Evolutionary conservation across 345 rosid genomes (phyloP).

Genomic region (Arabidopsis suecica): DNA sequence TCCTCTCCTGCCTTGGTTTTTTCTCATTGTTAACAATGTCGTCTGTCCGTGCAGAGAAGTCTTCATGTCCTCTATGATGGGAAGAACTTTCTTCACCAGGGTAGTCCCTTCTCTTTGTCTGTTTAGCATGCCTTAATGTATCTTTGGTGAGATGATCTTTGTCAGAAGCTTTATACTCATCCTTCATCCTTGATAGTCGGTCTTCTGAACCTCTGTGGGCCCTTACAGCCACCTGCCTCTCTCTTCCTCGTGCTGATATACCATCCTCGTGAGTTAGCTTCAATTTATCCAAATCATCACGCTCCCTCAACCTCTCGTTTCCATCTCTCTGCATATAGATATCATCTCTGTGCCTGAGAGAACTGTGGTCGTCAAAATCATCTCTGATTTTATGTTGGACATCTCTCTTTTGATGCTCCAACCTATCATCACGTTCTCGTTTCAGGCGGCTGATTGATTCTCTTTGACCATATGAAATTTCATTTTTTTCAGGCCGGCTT

Average conservation of each 20-base stretch:
- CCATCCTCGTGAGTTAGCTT: slow-evolving; percentile 66
- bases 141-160: slow-evolving; percentile 75
- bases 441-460: slow-evolving; percentile 67
- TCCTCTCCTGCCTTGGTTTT: slow-evolving; percentile 74
- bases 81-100: slow-evolving; percentile 66
- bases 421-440: slow-evolving; percentile 76
- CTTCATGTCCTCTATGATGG: slow-evolving; percentile 68
- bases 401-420: slow-evolving; percentile 81
- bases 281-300: slow-evolving; percentile 62
- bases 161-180: slow-evolving; percentile 66
- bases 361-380: slow-evolving; percentile 63
- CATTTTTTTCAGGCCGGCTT: slow-evolving; percentile 70
- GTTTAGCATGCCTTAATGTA: slow-evolving; percentile 64
- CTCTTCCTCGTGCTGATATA: slow-evolving; percentile 70
- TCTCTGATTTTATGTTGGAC: slow-evolving; percentile 76
- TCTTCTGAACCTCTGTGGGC: slow-evolving; percentile 77
- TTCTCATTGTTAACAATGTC: slow-evolving; percentile 60
- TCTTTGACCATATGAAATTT: slow-evolving; percentile 60
- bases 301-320: slow-evolving; percentile 70
- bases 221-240: slow-evolving; percentile 60
- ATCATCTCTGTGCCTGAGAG: slow-evolving; percentile 84
- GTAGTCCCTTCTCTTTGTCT: slow-evolving; percentile 69
- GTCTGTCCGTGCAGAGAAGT: slow-evolving; percentile 61
- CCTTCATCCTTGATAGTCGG: slow-evolving; percentile 63
- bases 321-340: slow-evolving; percentile 72